phyloP scores from a whole-genome alignment of 331 rosid genomes.

The Dryas integrifolia region DNA sequence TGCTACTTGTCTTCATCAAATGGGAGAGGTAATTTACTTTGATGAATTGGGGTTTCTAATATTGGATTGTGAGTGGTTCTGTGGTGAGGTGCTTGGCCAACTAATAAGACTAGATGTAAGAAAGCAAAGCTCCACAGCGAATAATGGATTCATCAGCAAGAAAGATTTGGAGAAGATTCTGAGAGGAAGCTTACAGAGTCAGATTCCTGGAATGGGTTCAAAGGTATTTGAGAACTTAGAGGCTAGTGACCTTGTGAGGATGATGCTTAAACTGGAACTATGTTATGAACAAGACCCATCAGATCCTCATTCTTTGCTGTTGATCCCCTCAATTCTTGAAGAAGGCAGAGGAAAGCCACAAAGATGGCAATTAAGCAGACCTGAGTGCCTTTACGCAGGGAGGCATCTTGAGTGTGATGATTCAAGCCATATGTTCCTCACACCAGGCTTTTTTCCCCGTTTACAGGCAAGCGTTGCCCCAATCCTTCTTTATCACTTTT shows the following conservation, averaged over 20 bases:
- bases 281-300: constrained; percentile 51
- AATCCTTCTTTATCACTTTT: not conserved
- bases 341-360: constrained; percentile 90
- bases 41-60: constrained; percentile 76
- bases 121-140: constrained; percentile 52
- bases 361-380: constrained; percentile 64
- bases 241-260: constrained; percentile 50
- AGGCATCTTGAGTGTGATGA: constrained; percentile 93
- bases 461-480: constrained; percentile 61
- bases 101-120: constrained; percentile 62
- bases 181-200: constrained; percentile 72
- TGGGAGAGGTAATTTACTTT: constrained; percentile 84
- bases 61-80: constrained; percentile 90
- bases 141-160: constrained; percentile 65
- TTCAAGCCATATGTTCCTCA: constrained; percentile 88
- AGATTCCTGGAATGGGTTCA: constrained; percentile 77
- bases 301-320: constrained; percentile 51
- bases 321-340: constrained; percentile 84
- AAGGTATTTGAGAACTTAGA: constrained; percentile 84
- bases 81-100: constrained; percentile 80
- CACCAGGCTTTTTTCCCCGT: constrained; percentile 90
- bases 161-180: constrained; percentile 76
- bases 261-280: constrained; percentile 57
- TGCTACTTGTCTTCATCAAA: constrained; percentile 77
- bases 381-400: constrained; percentile 63